Evolutionary conservation across 2,329 filamentous ascomycete genomes (phyloP), one percentile per base, ranked within the genome.

Genomic region (Neurospora sp.): DNA sequence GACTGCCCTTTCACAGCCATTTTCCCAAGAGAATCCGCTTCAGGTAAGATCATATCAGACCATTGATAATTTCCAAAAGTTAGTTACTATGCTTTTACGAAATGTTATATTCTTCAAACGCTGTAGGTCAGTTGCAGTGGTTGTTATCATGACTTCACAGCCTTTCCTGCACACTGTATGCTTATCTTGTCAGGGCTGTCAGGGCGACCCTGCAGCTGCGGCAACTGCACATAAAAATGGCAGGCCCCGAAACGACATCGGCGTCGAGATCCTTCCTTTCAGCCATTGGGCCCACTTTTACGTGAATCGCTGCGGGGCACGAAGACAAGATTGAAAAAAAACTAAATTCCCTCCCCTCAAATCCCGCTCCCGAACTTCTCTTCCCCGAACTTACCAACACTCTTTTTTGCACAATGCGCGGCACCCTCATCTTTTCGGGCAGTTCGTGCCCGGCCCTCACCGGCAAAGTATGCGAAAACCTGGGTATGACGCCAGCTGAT

Each of bases 381-480:
- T 66, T 67, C 65, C 67, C 17, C 66, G 68, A 70, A 38, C 66
- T 43, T 36, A 17, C 37, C 43, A 74, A 76, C 76, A 74, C 74
- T 62, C 28, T 77, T 74, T 75, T 68, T 67, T 70, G 69, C 77
- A 81, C 77, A 74, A 89, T 89, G 87, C 85, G 88, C 77, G 88
- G 88, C 78, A 90, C 88, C 69, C 82, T 90, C 76, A 88, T 91
- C 74, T 91, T 91, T 77, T 84, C 88, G 76, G 88, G 88, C 82
- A 88, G 87, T 72, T 90, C 88, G 68, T 90, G 88, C 82, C 88
- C 88, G 72, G 84, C 82, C 71, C 86, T 91, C 77, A 88, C 88
- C 19, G 82, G 81, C 70, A 87, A 89, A 76, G 90, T 91, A 84
- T 90, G 88, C 79, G 85, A 87, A 79, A 90, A 89, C 76, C 80